Base-by-base conservation (phyloP, 164 flowering plant genomes). In the Brasenia schreberi region DNA sequence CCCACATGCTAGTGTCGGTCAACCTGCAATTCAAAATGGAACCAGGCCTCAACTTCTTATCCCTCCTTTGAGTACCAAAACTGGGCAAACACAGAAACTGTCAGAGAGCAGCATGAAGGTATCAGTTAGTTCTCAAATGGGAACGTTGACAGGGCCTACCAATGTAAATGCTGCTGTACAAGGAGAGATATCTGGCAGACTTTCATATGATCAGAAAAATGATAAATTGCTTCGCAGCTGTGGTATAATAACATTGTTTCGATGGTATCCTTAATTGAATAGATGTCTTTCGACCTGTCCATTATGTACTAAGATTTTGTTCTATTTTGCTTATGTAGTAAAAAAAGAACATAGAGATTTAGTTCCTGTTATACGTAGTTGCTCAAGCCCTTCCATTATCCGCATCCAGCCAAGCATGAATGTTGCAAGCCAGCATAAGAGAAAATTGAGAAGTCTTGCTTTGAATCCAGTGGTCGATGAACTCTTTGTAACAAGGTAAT, bases 401-500 rank as follows among this genome's bases (percentile, higher is more conserved):
- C 79, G 70, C 18, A 83, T 83, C 64, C 76, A 82, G 62, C 18
- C 85, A 7, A 76, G 84, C 70, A 66, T 71, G 67, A 83, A 82
- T 67, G 73, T 91, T 63, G 69, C 85, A 19, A 87, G 93, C 78
- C 97, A 86, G 70, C 97, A 91, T 77, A 91, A 87, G 77, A 84
- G 96, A 77, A 94, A 88, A 80, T 75, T 91, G 83, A 81, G 97
- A 82, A 85, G 92, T 73, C 82, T 94, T 70, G 75, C 74, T 43
- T 17, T 87, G 39, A 82, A 84, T 76, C 97, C 97, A 49, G 78
- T 77, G n/a, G 84, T 87, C 65, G 90, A 85, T 77, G 81, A 87
- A 65, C 92, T 91, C 43, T 91, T 94, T 74, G 88, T 74, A 14
- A 89, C 96, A 76, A 93, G 97, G 98, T 93, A 79, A n/a, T 7